Conservation (phyloP, 1,284 basidiomycete species). For the Cronartium quercuum region DNA sequence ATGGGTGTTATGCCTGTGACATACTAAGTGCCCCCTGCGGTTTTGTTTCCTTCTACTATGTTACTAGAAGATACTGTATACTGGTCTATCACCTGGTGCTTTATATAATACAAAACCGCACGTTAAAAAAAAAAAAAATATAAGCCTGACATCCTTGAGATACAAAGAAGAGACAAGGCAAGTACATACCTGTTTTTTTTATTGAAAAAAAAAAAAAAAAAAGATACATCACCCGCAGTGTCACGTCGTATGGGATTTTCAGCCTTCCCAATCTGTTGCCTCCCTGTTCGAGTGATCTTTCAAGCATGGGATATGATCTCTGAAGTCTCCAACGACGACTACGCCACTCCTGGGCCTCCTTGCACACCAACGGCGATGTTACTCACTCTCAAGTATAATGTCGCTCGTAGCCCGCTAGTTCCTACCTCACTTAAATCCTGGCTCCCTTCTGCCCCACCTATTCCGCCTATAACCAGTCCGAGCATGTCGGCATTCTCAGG, state of each 20-base stretch:
- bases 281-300: slow-evolving; percentile 77
- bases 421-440: neutral
- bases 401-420: neutral
- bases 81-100: no score
- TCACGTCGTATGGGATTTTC: slow-evolving; percentile 90
- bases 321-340: slow-evolving; percentile 51
- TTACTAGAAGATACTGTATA: no score
- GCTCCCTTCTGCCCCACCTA: neutral
- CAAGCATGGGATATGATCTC: slow-evolving; percentile 67
- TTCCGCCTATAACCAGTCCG: neutral
- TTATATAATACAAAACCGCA: no score
- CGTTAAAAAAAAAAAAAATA: no score
- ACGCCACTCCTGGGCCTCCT: neutral
- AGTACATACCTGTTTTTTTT: no score
- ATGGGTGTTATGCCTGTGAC: no score
- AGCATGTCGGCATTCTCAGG: slow-evolving; percentile 7
- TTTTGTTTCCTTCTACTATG: no score
- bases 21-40: no score
- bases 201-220: no score
- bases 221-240: slow-evolving; percentile 92
- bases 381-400: neutral
- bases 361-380: neutral
- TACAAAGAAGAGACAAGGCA: no score
- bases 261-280: slow-evolving; percentile 80
- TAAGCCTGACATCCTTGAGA: no score